Evolutionary conservation across 352 stramenopile species (phyloP).

Genomic region (Phytophthora rubi): DNA sequence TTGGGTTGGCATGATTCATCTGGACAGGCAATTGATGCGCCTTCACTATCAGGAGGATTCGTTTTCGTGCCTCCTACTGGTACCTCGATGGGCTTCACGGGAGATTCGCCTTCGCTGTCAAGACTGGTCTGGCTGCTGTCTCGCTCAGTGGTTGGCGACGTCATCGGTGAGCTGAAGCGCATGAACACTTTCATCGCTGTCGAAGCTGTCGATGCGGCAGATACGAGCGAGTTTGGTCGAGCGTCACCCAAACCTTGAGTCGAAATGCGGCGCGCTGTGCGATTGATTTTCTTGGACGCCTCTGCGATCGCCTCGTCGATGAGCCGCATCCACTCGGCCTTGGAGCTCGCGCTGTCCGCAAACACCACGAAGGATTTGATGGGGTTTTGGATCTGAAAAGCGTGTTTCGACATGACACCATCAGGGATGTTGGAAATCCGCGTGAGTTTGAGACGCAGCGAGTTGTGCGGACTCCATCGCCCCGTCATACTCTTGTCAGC

Average conservation of each 20-base stretch:
- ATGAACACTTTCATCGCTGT: slow-evolving; percentile 63
- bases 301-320: slow-evolving; percentile 81
- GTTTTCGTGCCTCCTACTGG: not conserved
- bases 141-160: slow-evolving; percentile 36
- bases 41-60: not conserved
- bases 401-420: slow-evolving; percentile 72
- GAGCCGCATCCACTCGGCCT: slow-evolving; percentile 84
- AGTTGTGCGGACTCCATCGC: slow-evolving; percentile 88
- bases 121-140: slow-evolving; percentile 12
- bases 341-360: slow-evolving; percentile 65
- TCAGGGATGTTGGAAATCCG: slow-evolving; percentile 82
- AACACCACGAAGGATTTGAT: slow-evolving; percentile 88
- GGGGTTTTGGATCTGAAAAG: slow-evolving; percentile 88
- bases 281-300: slow-evolving; percentile 78
- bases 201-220: slow-evolving; percentile 23
- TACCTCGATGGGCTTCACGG: slow-evolving; percentile 4
- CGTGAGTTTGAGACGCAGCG: slow-evolving; percentile 81
- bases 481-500: slow-evolving; percentile 81
- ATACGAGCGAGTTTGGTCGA: slow-evolving; percentile 1
- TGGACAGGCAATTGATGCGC: no score
- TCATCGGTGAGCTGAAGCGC: slow-evolving; percentile 52
- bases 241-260: slow-evolving; percentile 34
- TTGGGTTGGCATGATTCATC: not conserved
- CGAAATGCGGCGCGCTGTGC: slow-evolving; percentile 72
- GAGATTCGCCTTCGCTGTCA: slow-evolving; percentile 22